A percentile compares a stretch with the other conserved stretches of the same genome.
Conservation (phyloP, 768 basidiomycete genomes). For the Dentipellis sp. region DNA sequence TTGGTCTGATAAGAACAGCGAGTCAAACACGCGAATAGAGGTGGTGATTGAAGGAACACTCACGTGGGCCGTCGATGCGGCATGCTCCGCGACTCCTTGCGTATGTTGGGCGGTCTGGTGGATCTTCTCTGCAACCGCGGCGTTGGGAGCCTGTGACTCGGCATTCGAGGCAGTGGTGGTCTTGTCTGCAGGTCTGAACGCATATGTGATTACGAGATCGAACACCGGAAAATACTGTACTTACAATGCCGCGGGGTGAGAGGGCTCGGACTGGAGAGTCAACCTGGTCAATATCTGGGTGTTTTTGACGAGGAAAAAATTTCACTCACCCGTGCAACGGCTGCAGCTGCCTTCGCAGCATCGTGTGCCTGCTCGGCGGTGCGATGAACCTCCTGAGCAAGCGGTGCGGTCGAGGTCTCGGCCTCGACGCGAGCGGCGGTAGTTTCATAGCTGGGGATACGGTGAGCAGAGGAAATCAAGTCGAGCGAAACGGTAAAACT, state of each 20-base stretch:
- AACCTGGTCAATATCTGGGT: too few relatives aligned
- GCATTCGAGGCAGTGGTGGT: conserved; percentile 48
- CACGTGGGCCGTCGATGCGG: conserved; percentile 46
- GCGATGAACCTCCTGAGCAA: conserved; percentile 2
- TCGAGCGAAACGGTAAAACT: neutral
- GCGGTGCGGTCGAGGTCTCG: conserved; percentile 7
- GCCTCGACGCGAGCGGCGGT: conserved; percentile 9
- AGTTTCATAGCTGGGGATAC: conserved; percentile 5
- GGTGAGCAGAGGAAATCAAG: neutral
- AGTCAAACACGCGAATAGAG: neutral
- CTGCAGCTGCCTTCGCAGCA: conserved; percentile 7
- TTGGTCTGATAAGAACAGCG: neutral
- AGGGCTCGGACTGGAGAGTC: neutral
- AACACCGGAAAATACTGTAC: too few relatives aligned
- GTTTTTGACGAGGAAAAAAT: too few relatives aligned
- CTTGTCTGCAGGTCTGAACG: conserved; percentile 12
- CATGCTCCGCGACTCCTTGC: conserved; percentile 38
- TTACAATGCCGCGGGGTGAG: neutral
- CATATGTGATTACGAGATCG: too few relatives aligned
- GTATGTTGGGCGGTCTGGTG: conserved; percentile 36
- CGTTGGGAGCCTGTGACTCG: conserved; percentile 37
- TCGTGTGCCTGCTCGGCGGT: conserved; percentile 1
- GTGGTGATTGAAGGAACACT: conserved; percentile 1
- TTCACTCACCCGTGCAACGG: neutral
- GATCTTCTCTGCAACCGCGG: conserved; percentile 32